Percentiles rank a stretch among this genome's conserved stretches.
Evolutionary conservation across 148 eudicot species (phyloP).

Genomic region (Chenopodium formosanum): DNA sequence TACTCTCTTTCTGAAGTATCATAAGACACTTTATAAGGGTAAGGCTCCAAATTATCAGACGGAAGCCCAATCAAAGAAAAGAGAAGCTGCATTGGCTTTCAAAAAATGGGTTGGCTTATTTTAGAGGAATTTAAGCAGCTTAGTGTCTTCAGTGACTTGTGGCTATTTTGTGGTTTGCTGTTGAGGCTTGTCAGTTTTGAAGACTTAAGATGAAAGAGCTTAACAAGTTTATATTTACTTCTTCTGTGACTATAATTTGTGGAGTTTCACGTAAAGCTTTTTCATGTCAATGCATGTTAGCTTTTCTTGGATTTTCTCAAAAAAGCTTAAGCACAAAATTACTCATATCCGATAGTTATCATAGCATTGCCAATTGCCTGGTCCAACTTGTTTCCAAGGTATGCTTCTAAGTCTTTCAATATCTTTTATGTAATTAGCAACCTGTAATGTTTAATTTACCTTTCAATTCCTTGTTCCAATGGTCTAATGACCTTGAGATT

Average conservation of each 20-base stretch:
- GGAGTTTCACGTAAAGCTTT: conserved; percentile 3
- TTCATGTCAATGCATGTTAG: not conserved
- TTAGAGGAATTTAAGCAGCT: conserved; percentile 25
- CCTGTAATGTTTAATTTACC: not conserved
- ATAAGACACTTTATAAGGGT: conserved; percentile 76
- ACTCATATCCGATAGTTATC: not conserved
- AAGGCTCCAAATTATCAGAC: conserved; percentile 73
- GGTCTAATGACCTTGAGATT: not conserved
- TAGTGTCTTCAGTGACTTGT: not conserved
- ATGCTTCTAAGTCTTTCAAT: conserved; percentile 1
- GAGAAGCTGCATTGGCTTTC: conserved; percentile 77
- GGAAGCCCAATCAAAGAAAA: conserved; percentile 60
- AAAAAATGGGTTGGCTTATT: conserved; percentile 82
- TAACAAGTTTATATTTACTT: not conserved
- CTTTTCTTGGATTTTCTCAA: not conserved
- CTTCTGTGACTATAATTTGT: conserved; percentile 1
- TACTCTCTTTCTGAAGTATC: conserved; percentile 74
- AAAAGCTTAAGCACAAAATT: too few species aligned
- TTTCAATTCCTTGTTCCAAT: not conserved
- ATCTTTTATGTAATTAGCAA: not conserved
- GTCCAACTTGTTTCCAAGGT: not conserved
- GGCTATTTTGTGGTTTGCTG: not conserved
- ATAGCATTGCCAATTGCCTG: too few species aligned
- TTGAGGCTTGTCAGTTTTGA: not conserved
- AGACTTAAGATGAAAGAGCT: not conserved